Evolutionary conservation across 1,139 yeast species (phyloP).

Genomic region (Geotrichum klebahnii): DNA sequence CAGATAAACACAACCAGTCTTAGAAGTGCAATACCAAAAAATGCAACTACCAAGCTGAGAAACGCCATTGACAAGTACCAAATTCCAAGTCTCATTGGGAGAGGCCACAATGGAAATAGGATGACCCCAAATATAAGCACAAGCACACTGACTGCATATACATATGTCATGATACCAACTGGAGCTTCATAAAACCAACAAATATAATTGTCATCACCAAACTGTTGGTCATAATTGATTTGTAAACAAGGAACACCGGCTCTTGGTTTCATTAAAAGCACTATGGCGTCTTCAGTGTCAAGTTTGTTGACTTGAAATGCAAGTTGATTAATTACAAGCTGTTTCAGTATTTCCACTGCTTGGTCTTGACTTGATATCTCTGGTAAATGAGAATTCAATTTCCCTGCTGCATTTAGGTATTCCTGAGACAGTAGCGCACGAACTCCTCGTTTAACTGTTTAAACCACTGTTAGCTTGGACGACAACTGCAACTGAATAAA

Average conservation of each 20-base stretch:
- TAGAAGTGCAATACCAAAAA: conserved; percentile 74
- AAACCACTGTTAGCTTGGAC: neutral
- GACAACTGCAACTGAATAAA: neutral
- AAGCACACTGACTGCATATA: conserved; percentile 61
- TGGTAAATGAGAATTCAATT: conserved; percentile 56
- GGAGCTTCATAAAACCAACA: conserved; percentile 76
- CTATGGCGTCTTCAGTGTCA: conserved; percentile 65
- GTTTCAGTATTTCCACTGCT: conserved; percentile 60
- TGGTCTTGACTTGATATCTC: conserved; percentile 49
- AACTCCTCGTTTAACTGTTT: conserved; percentile 60
- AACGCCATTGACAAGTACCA: conserved; percentile 82
- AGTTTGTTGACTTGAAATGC: conserved; percentile 59
- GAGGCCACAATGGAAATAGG: conserved; percentile 95
- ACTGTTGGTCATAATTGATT: conserved; percentile 61
- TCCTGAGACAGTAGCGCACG: conserved; percentile 74
- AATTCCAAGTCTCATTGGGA: conserved; percentile 78
- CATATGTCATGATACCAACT: conserved; percentile 53
- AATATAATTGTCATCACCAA: conserved; percentile 74
- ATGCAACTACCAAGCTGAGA: conserved; percentile 67
- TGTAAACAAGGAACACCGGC: conserved; percentile 70
- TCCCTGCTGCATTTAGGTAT: conserved; percentile 54
- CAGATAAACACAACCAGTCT: conserved; percentile 68
- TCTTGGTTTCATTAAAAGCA: conserved; percentile 60
- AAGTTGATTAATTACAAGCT: conserved; percentile 67
- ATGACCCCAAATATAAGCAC: conserved; percentile 69